Evolutionary conservation across 148 eudicot species (phyloP).

Genomic region (Vaccinium macrocarpon): DNA sequence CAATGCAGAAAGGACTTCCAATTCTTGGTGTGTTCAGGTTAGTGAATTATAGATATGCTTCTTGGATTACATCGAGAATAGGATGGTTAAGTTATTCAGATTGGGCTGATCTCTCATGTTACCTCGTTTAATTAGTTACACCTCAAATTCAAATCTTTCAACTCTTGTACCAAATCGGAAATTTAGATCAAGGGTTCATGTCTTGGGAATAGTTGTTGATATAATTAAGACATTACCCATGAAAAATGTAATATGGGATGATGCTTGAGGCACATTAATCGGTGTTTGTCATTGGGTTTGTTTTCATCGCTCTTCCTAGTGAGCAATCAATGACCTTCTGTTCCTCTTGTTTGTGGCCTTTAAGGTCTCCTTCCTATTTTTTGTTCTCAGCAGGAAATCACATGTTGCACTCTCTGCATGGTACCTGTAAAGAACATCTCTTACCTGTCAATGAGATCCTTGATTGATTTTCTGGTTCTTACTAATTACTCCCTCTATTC

Average conservation of each 20-base stretch:
- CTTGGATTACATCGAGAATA: neutral
- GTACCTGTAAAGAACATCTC: neutral
- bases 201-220: neutral
- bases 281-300: neutral
- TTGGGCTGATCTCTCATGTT: neutral
- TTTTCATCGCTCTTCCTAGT: neutral
- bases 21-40: conserved; percentile 96
- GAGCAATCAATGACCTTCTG: neutral
- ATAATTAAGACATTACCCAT: neutral
- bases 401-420: neutral
- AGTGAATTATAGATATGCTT: neutral
- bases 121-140: neutral
- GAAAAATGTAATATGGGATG: neutral
- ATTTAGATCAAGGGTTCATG: neutral
- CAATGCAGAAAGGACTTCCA: conserved; percentile 77
- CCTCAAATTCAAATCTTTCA: neutral
- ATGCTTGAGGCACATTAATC: neutral
- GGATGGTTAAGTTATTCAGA: neutral
- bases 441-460: neutral
- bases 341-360: neutral
- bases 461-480: neutral
- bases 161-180: neutral
- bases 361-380: neutral
- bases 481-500: no score
- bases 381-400: neutral